Conservation (phyloP, 306 rosid species). For the Urtica urens region DNA sequence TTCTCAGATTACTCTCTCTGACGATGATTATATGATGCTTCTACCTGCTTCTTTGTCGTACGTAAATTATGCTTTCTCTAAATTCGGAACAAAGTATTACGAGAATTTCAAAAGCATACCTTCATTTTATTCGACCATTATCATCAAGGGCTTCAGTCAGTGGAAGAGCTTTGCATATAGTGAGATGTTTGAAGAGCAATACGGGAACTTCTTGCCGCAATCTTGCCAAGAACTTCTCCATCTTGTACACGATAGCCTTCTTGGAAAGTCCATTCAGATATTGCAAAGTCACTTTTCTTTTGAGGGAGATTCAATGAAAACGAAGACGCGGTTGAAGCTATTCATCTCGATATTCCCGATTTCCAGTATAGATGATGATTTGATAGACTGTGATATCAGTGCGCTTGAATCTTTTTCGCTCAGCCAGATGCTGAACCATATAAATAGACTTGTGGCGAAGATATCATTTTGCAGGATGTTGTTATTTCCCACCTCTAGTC, state of each 20-base stretch:
- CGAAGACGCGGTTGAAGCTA: conserved; percentile 43
- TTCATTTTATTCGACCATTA: conserved; percentile 47
- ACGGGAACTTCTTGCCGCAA: conserved; percentile 41
- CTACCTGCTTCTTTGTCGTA: conserved; percentile 56
- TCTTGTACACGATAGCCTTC: conserved; percentile 56
- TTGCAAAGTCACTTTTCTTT: conserved; percentile 45
- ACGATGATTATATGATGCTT: conserved; percentile 58
- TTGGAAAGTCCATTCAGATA: conserved; percentile 62
- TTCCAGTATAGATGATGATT: conserved; percentile 29
- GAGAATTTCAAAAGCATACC: conserved; percentile 30
- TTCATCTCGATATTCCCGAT: conserved; percentile 44
- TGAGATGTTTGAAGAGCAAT: conserved; percentile 58
- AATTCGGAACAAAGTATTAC: conserved; percentile 30
- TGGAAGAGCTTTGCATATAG: conserved; percentile 58
- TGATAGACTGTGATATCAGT: conserved; percentile 46
- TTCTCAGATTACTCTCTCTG: conserved; percentile 31
- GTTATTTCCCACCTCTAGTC: conserved; percentile 31
- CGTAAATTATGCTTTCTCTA: conserved; percentile 36
- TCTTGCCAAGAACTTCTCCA: conserved; percentile 46
- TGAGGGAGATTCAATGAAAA: conserved; percentile 36
- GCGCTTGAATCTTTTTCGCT: conserved; percentile 32
- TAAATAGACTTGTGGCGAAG: conserved; percentile 50
- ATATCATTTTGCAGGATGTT: conserved; percentile 52
- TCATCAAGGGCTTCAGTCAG: conserved; percentile 47
- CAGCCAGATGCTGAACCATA: conserved; percentile 37